Percentiles rank a stretch among this genome's conserved stretches.
Evolutionary conservation across 148 eudicot genomes (phyloP).

Genomic region (Silene uniflora): DNA sequence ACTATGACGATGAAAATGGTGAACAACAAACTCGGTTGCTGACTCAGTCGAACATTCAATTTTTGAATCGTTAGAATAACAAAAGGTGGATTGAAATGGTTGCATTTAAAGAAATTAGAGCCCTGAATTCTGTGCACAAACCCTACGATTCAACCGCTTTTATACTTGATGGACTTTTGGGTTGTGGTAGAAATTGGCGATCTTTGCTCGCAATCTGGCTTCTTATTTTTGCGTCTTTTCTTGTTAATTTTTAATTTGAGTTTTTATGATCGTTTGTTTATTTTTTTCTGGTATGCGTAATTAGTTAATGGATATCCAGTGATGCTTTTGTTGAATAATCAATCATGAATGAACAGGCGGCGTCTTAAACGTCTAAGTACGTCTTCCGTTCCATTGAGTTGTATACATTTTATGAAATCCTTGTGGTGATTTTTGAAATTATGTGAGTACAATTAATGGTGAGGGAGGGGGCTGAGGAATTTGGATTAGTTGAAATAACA

Average conservation of each 20-base stretch:
- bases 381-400: too few relatives aligned
- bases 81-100: slow-evolving; percentile 55
- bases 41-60: slow-evolving; percentile 17
- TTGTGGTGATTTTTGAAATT: too few relatives aligned
- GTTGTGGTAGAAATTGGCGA: slow-evolving; percentile 90
- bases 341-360: background rate
- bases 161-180: slow-evolving; percentile 79
- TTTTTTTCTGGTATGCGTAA: background rate
- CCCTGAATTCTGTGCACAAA: slow-evolving; percentile 27
- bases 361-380: too few relatives aligned
- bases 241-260: too few relatives aligned
- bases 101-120: slow-evolving; percentile 72
- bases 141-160: slow-evolving; percentile 55
- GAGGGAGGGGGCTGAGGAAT: too few relatives aligned
- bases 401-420: too few relatives aligned
- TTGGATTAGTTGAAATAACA: background rate
- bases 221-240: slow-evolving; percentile 21
- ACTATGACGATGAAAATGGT: slow-evolving; percentile 30
- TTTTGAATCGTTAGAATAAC: slow-evolving; percentile 5
- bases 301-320: background rate
- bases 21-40: slow-evolving; percentile 34
- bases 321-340: background rate
- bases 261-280: background rate
- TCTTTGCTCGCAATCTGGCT: slow-evolving; percentile 71
- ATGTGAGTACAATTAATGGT: too few relatives aligned